Evolutionary conservation across 352 stramenopile species (phyloP).

Genomic region (Globisporangium canariense): DNA sequence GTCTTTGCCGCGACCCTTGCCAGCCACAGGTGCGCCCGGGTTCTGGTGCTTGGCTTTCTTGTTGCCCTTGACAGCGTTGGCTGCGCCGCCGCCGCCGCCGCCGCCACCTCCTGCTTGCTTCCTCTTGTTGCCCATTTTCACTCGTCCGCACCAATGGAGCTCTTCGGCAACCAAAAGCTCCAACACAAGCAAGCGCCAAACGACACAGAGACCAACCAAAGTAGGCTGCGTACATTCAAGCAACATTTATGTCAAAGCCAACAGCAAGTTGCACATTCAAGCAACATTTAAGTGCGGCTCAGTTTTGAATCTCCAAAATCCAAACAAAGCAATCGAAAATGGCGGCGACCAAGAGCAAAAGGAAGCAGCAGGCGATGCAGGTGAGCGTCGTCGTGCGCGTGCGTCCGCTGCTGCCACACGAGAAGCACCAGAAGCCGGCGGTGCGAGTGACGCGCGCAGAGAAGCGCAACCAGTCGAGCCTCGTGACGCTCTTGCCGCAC

Average conservation of each 20-base stretch:
- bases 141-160: conserved; percentile 5
- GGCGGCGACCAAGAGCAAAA: conserved; percentile 2
- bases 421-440: conserved; percentile 22
- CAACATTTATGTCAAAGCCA: neutral
- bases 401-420: conserved; percentile 28
- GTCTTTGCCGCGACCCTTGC: conserved; percentile 15
- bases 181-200: neutral
- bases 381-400: conserved; percentile 42
- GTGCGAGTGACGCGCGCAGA: conserved; percentile 17
- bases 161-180: conserved; percentile 9
- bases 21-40: neutral
- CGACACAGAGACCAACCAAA: conserved; percentile 9
- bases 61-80: conserved; percentile 32
- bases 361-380: conserved; percentile 18
- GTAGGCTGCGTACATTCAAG: neutral
- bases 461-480: conserved; percentile 16
- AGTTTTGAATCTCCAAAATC: neutral
- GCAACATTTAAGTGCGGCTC: neutral
- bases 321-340: neutral
- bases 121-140: conserved; percentile 32
- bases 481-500: conserved; percentile 14
- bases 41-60: conserved; percentile 29
- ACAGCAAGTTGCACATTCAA: neutral
- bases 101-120: conserved; percentile 24
- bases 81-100: conserved; percentile 8